phyloP scores from a whole-genome alignment of 1,284 basidiomycete genomes.

The Cryptococcus sp. region DNA sequence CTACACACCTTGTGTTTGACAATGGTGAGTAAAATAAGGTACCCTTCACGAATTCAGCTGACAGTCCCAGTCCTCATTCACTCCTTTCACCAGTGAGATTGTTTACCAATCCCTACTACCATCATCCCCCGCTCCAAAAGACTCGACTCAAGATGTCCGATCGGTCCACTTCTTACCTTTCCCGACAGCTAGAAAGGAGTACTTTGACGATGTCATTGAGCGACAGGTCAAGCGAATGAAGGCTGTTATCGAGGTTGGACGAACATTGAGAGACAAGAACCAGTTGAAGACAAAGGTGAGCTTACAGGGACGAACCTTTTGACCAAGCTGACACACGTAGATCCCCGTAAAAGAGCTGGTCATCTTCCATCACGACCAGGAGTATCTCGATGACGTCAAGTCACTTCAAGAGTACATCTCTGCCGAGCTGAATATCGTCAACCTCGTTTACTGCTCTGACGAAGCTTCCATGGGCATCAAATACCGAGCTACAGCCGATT shows the following conservation, averaged over 20 bases:
- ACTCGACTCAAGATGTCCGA: constrained; percentile 67
- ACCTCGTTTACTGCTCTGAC: constrained; percentile 82
- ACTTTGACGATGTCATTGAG: constrained; percentile 94
- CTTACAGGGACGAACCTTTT: not conserved
- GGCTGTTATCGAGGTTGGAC: constrained; percentile 85
- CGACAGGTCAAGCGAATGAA: constrained; percentile 93
- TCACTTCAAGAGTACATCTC: constrained; percentile 83
- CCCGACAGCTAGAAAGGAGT: constrained; percentile 89
- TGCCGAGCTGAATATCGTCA: constrained; percentile 93
- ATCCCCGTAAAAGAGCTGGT: constrained; percentile 82
- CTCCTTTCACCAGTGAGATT: constrained; percentile 96
- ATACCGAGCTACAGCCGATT: constrained; percentile 91
- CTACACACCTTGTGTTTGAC: constrained; percentile 91
- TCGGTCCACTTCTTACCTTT: constrained; percentile 95
- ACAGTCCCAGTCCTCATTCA: constrained; percentile 78
- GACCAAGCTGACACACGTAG: constrained; percentile 3
- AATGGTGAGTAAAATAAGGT: constrained; percentile 58
- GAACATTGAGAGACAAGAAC: constrained; percentile 83
- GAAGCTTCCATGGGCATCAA: constrained; percentile 81
- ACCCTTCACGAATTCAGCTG: not conserved
- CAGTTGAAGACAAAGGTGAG: constrained; percentile 82
- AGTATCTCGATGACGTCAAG: constrained; percentile 81
- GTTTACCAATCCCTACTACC: constrained; percentile 85
- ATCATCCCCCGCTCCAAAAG: constrained; percentile 73
- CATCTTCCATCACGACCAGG: constrained; percentile 83